Evolutionary conservation across 2,329 filamentous ascomycete species (phyloP).

Genomic region (Penicillium sp.): DNA sequence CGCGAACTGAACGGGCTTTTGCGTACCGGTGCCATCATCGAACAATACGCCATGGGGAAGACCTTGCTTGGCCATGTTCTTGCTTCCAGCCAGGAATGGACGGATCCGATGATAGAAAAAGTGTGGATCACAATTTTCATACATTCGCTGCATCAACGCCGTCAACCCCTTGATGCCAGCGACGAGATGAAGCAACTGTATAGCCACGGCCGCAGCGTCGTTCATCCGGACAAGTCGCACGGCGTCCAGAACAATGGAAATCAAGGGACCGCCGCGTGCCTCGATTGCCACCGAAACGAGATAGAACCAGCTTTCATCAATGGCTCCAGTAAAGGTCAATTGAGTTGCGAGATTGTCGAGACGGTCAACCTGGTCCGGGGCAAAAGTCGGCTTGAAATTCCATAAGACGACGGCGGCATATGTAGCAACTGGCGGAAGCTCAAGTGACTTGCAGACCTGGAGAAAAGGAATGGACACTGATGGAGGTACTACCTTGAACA

Average conservation of each 20-base stretch:
- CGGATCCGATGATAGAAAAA: neutral
- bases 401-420: neutral
- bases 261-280: neutral
- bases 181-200: neutral
- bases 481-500: neutral
- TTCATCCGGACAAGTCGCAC: neutral
- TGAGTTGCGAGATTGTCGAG: neutral
- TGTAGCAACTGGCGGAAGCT: neutral
- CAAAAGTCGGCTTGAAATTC: neutral
- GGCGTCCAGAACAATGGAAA: neutral
- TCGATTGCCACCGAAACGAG: neutral
- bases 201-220: neutral
- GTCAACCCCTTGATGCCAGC: neutral
- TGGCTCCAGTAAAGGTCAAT: neutral
- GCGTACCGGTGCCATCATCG: neutral
- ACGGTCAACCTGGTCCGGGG: neutral
- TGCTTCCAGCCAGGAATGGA: neutral
- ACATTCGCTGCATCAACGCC: neutral
- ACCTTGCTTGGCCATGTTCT: neutral
- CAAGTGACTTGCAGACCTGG: neutral
- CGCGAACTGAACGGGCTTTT: neutral
- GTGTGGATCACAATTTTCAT: neutral
- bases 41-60: neutral
- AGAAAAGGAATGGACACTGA: neutral
- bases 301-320: neutral